Evolutionary conservation across 345 rosid species (phyloP), one percentile per base, ranked within the genome.

Genomic region (Limnanthes douglasii): DNA sequence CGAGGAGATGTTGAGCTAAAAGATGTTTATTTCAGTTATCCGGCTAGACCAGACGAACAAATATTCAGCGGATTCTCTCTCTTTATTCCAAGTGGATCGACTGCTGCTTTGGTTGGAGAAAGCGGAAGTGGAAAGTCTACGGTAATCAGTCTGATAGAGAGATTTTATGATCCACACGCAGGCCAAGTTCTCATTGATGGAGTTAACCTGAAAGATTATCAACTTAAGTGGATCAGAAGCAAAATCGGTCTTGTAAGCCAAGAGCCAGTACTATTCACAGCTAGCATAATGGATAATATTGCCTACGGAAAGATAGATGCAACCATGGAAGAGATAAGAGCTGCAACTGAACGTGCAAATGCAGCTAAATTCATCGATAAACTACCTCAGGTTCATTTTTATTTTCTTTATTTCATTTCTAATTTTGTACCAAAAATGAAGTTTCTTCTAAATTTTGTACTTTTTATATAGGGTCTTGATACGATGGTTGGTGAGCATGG

Each of bases 91-190:
- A 61, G 71, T 11, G 92, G 95, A 9, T 51, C 78, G 11, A 78
- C 83, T 11, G 66, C 75, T 9, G 95, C 95, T n/a, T 43, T 83
- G 45, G 95, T 83, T 29, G 95, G 95, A 23, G 80, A 83, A 40
- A 83, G 92, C 16, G 95, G 95, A 39, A 83, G 95, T 33, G 92
- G 92, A 15, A 83, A 78, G 54, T 83, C 95, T n/a, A 83, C 95
- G 0, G 85, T 68, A 0, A 70, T 78, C 21, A 78, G 80, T 58
- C 49, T 83, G 31, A 67, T 83, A 3, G 86, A 83, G 61, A 70
- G 95, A 50, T 83, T 78, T 37, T 83, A 78, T 26, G 95, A 83
- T 53, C 95, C 86, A 0, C 72, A 48, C n/a, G 38, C 77, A 0
- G 92, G 92, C 0, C 57, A 65, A 57, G 71, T 83, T 19, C 65